Evolutionary conservation across 1,284 basidiomycete species (phyloP).

Genomic region (Irpex sp.): DNA sequence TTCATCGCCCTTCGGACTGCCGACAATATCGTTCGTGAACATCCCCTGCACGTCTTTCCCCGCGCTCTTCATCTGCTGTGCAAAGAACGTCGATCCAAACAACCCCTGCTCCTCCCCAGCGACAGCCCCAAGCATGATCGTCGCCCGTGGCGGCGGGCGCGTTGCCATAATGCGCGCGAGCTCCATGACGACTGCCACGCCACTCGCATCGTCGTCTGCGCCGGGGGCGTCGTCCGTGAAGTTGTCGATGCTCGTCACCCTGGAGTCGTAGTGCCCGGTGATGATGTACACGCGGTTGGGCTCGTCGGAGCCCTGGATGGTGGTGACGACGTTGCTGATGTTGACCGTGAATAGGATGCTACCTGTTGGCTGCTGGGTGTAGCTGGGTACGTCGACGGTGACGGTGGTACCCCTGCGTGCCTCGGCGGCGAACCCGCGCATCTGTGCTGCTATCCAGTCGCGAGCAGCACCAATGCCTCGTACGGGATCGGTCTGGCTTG

Average conservation of each 20-base stretch:
- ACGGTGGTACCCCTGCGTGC: constrained; percentile 37
- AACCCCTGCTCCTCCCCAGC: constrained; percentile 51
- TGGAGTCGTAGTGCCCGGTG: constrained; percentile 50
- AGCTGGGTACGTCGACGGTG: constrained; percentile 41
- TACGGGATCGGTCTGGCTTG: constrained; percentile 43
- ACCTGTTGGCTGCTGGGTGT: constrained; percentile 33
- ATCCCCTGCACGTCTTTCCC: constrained; percentile 48
- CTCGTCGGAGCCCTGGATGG: constrained; percentile 40
- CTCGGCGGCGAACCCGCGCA: constrained; percentile 35
- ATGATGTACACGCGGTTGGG: constrained; percentile 48
- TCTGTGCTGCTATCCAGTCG: constrained; percentile 46
- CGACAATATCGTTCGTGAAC: constrained; percentile 49
- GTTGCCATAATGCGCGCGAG: constrained; percentile 43
- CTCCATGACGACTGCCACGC: constrained; percentile 48
- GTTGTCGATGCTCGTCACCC: constrained; percentile 36
- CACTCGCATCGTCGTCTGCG: constrained; percentile 44
- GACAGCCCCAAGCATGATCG: constrained; percentile 46
- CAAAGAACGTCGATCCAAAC: constrained; percentile 42
- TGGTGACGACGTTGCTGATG: constrained; percentile 48
- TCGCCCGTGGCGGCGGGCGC: constrained; percentile 36
- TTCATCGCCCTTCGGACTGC: constrained; percentile 42
- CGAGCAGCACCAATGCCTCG: constrained; percentile 50
- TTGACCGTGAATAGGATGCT: constrained; percentile 35
- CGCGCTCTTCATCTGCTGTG: constrained; percentile 33
- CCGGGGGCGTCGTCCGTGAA: constrained; percentile 43